Base-by-base conservation (phyloP, 1,284 basidiomycete genomes). In the Tilletia horrida region DNA sequence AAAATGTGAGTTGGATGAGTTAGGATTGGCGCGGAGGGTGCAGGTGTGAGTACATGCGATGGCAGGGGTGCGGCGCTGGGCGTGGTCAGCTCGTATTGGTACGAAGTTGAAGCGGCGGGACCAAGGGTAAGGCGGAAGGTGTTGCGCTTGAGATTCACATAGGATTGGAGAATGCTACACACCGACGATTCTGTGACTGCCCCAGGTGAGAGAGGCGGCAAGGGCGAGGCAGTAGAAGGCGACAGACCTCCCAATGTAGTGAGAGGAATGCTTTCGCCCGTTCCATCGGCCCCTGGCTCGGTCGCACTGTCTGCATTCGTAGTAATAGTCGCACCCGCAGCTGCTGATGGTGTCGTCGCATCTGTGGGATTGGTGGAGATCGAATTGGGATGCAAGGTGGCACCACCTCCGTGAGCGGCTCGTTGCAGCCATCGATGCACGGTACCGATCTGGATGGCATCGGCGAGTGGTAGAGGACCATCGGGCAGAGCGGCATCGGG, bases 361-460 rank as follows among this genome's bases (percentile, higher is more conserved):
- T 68, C 64, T 92, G 82, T 13, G 16, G 73, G 63, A 2, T 76
- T 55, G 8, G 69, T 62, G n/a, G 73, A 71, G 14, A 70, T 64
- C 64, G 73, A 91, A 50, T 89, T 89, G 76, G 88, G 88, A 64
- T 59, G 47, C 27, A 48, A 35, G 8, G 31, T 64, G 44, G 63
- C 35, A 35, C 48, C 35, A 44, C 55, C 44, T 21, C 55, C 55
- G 29, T n/a, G 35, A n/a, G 48, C 63, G 16, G 48, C 55, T 6
- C 42, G 48, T 40, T 25, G 35, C 16, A 57, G 48, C 63, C 55
- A 52, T 23, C 48, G 55, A 29, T 64, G 35, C 13, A 50, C 31
- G n/a, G 48, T 64, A n/a, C 63, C 55, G 44, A 57, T 8, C 55
- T 57, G 48, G n/a, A 63, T 48, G 4, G 48, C 48, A 44, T 52